Evolutionary conservation across 257 asterid genomes (phyloP), one percentile per base, ranked within the genome.

Genomic region (Sherardia arvensis): DNA sequence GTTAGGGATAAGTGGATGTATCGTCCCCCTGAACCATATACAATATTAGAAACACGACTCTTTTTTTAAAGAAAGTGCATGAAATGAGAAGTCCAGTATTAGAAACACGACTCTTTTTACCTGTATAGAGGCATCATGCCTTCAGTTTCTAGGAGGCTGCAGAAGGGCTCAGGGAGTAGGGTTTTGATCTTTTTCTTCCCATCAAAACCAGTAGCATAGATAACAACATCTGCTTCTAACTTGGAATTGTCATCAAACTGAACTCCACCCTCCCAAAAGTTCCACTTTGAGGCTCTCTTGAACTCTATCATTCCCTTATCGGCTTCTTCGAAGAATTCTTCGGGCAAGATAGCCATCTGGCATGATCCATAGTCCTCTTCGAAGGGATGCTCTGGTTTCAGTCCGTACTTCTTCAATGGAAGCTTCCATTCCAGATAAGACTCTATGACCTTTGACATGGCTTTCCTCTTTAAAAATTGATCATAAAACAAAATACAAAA

Each of bases 261-360:
- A 59, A 91, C 79, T 8, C 98, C 98, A 45, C 84, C 87, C 53
- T 88, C 95, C 66, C 73, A 77, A 21, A 91, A 91, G 72, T 85
- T 79, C 95, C 94, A 88, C 66, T 84, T 81, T 1, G 88, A 22
- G 23, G 95, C 59, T 71, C 87, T 79, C 75, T 88, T 83, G 60
- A 91, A 76, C 58, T 26, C 56, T 8, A 91, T 88, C 59, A 66
- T 84, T 4, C 98, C 98, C 67, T 88, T 79, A 33, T 91, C 95
- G 2, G 87, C 94, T 79, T 84, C 91, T 0, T 82, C 14, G 79
- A 91, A 91, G 80, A 91, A 88, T 53, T 78, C 78, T 0, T 91
- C 84, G 0, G 98, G 98, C 85, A 91, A 72, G 84, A 91, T 91
- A 1, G 98, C 96, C 98, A 91, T 91, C 57, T 91, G 98, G 51